Evolutionary conservation across 768 basidiomycete genomes (phyloP).

Genomic region (Lanmaoa pseudosensibilis): DNA sequence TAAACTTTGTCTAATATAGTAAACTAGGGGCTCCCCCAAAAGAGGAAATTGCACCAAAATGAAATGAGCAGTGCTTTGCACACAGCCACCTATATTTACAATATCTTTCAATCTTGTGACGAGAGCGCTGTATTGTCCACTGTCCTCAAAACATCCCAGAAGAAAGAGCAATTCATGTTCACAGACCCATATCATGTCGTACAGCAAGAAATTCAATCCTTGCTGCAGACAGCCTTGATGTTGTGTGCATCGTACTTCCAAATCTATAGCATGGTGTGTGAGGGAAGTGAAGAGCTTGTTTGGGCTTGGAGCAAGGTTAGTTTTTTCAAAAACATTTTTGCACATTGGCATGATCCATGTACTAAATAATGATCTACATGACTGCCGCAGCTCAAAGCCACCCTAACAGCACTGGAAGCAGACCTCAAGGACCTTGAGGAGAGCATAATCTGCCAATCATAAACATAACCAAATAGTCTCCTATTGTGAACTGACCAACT

Average conservation of each 20-base stretch:
- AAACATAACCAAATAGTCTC: too few species aligned
- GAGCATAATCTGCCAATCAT: too few species aligned
- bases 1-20: too few species aligned
- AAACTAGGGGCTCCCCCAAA: not conserved
- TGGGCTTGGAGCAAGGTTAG: slow-evolving; percentile 79
- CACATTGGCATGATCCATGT: not conserved
- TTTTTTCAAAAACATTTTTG: not conserved
- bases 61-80: not conserved
- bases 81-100: not conserved
- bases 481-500: too few species aligned
- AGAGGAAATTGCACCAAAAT: not conserved
- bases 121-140: not conserved
- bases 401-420: slow-evolving; percentile 74
- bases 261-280: slow-evolving; percentile 70
- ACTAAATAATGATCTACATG: not conserved
- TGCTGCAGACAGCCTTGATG: slow-evolving; percentile 68
- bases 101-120: too few species aligned
- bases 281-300: slow-evolving; percentile 76
- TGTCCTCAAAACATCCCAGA: not conserved
- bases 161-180: slow-evolving; percentile 53
- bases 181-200: slow-evolving; percentile 87
- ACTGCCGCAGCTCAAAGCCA: slow-evolving; percentile 61
- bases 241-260: slow-evolving; percentile 75
- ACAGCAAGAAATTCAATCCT: slow-evolving; percentile 76
- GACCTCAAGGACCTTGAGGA: slow-evolving; percentile 94